Conservation (phyloP, 805 yeast species). For the Debaryomyces hansenii region DNA sequence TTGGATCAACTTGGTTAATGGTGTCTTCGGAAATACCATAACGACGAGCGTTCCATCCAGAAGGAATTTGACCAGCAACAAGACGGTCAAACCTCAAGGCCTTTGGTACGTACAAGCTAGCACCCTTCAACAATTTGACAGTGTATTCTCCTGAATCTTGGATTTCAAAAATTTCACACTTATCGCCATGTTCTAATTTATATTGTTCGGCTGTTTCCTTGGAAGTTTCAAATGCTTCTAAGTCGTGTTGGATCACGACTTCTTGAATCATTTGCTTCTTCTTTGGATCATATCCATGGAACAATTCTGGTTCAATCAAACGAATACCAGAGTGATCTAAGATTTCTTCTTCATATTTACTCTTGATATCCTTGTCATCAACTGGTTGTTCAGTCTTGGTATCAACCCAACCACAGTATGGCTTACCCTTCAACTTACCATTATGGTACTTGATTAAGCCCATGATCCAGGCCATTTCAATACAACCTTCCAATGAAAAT, state of each 20-base stretch:
- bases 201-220: slow-evolving; percentile 95
- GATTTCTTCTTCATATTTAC: slow-evolving; percentile 85
- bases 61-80: slow-evolving; percentile 93
- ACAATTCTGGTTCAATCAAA: slow-evolving; percentile 92
- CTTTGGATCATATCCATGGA: slow-evolving; percentile 91
- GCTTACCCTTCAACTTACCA: slow-evolving; percentile 85
- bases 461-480: slow-evolving; percentile 99
- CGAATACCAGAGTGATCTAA: slow-evolving; percentile 96
- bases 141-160: slow-evolving; percentile 91
- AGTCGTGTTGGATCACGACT: slow-evolving; percentile 92
- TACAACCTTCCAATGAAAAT: slow-evolving; percentile 95
- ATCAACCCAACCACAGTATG: slow-evolving; percentile 97
- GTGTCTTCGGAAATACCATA: slow-evolving; percentile 96
- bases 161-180: slow-evolving; percentile 87
- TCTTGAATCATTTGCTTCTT: slow-evolving; percentile 94
- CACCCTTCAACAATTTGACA: slow-evolving; percentile 89
- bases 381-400: slow-evolving; percentile 90
- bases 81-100: slow-evolving; percentile 73
- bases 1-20: slow-evolving; percentile 92
- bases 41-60: slow-evolving; percentile 95
- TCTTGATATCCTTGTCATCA: slow-evolving; percentile 90
- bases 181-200: slow-evolving; percentile 90
- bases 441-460: slow-evolving; percentile 94
- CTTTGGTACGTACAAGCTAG: slow-evolving; percentile 87
- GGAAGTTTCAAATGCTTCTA: slow-evolving; percentile 93